Evolutionary conservation across 202 grass and related monocot genomes (phyloP), one percentile per base, ranked within the genome.

Genomic region (Panicum virgatum): DNA sequence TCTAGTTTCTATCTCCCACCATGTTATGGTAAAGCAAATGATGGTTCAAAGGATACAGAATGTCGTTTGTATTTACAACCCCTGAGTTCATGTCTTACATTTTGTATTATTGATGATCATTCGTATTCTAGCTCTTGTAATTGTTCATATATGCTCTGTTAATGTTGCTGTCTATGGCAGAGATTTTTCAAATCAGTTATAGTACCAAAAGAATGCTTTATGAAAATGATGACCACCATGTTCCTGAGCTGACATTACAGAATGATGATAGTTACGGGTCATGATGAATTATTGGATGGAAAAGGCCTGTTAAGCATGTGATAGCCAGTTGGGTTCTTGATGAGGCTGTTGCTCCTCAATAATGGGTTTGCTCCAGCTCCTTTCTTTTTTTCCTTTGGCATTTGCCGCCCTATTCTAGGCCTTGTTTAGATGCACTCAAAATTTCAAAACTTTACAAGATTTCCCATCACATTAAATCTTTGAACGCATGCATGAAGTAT

Each of bases 31-130:
- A 62, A 88, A 62, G n/a, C 39, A 84, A 80, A 34, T 73, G 73
- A 50, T 82, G 76, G 75, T 84, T 89, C 72, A 75, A 78, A 88
- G 79, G 62, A 80, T 80, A 91, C 70, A 85, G 59, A 86, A 83
- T 84, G 76, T 80, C 61, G 52, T 83, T 75, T 85, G 87, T 89
- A 69, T 83, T 83, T 91, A 80, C 74, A 75, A 62, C 81, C 52
- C 61, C n/a, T n/a, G 50, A 26, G 44, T 87, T 73, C 75, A 44
- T 90, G 82, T 36, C 60, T 84, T 34, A 64, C 73, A 79, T 91
- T 75, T 85, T 86, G 38, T 78, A 79, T 91, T 81, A 47, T 89
- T 67, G 68, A 72, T 84, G 68, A 73, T 66, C 14, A 82, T 88
- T 83, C 48, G 29, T 78, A 39, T 20, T 58, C 60, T 47, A 83